phyloP scores from a whole-genome alignment of 2,329 filamentous ascomycete species.

The Aspergillus novoparasiticus region DNA sequence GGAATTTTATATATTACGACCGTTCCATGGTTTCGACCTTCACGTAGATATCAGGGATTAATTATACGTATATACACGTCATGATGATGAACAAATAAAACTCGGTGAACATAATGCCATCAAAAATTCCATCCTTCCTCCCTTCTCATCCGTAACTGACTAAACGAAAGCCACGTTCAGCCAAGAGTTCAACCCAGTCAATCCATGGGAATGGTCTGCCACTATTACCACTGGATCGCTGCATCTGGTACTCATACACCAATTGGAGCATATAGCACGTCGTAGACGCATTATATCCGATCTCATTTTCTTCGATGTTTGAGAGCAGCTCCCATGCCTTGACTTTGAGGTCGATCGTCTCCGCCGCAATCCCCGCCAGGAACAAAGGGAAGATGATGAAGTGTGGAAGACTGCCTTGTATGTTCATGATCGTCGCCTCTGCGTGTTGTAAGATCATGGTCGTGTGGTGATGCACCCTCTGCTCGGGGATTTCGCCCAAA shows the following conservation, averaged over 20 bases:
- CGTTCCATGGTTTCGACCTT: too few relatives aligned
- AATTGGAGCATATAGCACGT: constrained; percentile 50
- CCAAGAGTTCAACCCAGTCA: constrained; percentile 55
- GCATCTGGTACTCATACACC: constrained; percentile 53
- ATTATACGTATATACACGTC: background rate
- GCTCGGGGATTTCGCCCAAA: constrained; percentile 37
- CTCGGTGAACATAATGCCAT: too few relatives aligned
- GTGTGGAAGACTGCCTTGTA: constrained; percentile 44
- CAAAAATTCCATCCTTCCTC: background rate
- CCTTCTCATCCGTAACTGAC: constrained; percentile 53
- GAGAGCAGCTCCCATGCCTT: constrained; percentile 53
- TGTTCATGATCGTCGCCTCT: constrained; percentile 39
- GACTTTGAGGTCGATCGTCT: constrained; percentile 46
- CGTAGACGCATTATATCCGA: constrained; percentile 52
- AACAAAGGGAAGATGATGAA: constrained; percentile 58
- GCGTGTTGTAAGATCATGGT: constrained; percentile 50
- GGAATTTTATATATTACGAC: background rate
- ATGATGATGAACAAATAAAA: too few relatives aligned
- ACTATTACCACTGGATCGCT: constrained; percentile 38
- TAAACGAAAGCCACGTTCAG: constrained; percentile 48
- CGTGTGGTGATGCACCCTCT: constrained; percentile 50
- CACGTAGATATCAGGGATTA: background rate
- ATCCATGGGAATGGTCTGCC: constrained; percentile 46
- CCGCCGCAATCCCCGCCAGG: constrained; percentile 52
- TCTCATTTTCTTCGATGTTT: constrained; percentile 50